phyloP scores from a whole-genome alignment of 768 basidiomycete species.

The Pisolithus tinctorius region DNA sequence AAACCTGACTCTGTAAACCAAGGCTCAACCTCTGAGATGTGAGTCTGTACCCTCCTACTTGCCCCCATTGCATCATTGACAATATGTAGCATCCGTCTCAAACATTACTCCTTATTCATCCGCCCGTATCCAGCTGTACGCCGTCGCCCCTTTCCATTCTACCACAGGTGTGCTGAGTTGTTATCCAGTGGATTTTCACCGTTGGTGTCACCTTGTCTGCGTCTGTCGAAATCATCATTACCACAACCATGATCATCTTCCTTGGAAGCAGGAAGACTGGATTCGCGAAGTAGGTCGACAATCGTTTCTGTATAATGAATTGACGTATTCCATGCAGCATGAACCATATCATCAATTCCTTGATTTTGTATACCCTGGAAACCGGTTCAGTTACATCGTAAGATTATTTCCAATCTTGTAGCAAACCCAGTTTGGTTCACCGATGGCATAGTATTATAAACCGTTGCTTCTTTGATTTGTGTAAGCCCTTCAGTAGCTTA shows the following conservation, averaged over 20 bases:
- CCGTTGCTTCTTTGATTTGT: slow-evolving; percentile 27
- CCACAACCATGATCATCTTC: slow-evolving; percentile 24
- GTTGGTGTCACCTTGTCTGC: slow-evolving; percentile 26
- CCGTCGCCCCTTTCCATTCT: neutral
- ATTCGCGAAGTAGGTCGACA: slow-evolving; percentile 18
- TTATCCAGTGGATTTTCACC: slow-evolving; percentile 24
- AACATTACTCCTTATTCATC: slow-evolving; percentile 25
- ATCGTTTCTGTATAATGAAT: neutral
- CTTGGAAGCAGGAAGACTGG: slow-evolving; percentile 26
- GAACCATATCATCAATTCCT: slow-evolving; percentile 40
- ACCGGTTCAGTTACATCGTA: slow-evolving; percentile 44
- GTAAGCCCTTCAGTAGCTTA: slow-evolving; percentile 10
- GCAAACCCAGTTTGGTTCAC: neutral
- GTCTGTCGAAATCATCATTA: slow-evolving; percentile 28
- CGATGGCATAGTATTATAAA: slow-evolving; percentile 18
- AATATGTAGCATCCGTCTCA: slow-evolving; percentile 17
- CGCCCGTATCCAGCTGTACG: slow-evolving; percentile 24
- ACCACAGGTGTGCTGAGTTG: neutral
- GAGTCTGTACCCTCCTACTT: neutral
- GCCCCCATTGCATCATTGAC: neutral
- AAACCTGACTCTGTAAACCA: neutral
- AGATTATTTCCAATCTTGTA: neutral
- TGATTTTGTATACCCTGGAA: slow-evolving; percentile 49
- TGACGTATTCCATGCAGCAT: slow-evolving; percentile 25
- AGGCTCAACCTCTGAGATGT: slow-evolving; percentile 30